These are phyloP conservation scores for Ceratocystis albifundus DNA, from an alignment of 2,329 filamentous ascomycete genomes.

Conservation along the genomic window DNA sequence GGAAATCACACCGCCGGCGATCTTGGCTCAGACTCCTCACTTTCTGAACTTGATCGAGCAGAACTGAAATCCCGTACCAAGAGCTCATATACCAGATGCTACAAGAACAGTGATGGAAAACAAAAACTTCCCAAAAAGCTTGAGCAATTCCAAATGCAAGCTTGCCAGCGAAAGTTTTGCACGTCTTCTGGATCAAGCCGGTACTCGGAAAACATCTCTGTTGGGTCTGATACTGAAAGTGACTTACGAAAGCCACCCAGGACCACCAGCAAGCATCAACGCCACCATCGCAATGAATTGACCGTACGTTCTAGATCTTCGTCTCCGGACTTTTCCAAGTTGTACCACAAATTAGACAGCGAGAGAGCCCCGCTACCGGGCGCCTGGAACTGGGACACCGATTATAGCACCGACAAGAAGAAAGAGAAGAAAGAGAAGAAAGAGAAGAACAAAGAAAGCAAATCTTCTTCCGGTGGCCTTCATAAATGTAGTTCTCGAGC, in stretches of 20 bases:
- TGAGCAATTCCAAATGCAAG: neutral
- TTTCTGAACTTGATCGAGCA: neutral
- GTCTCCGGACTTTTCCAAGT: neutral
- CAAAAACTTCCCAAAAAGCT: neutral
- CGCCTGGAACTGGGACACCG: constrained; percentile 10
- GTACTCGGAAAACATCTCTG: neutral
- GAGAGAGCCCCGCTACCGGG: neutral
- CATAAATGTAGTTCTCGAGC: neutral
- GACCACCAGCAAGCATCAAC: neutral
- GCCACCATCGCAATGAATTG: neutral
- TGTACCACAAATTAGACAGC: too few species aligned
- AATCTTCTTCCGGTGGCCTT: neutral
- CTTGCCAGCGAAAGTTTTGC: neutral
- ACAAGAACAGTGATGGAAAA: neutral
- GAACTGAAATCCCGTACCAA: neutral
- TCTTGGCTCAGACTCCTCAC: neutral
- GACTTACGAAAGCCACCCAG: neutral
- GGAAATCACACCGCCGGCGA: neutral
- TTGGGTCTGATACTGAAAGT: neutral
- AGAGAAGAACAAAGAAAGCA: neutral
- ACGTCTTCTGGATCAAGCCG: neutral
- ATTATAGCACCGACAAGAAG: neutral
- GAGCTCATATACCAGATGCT: neutral
- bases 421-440: neutral
- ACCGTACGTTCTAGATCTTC: neutral